These are phyloP conservation scores for Arabidopsis arenosa DNA, from an alignment of 345 rosid genomes.

Conservation along the genomic window DNA sequence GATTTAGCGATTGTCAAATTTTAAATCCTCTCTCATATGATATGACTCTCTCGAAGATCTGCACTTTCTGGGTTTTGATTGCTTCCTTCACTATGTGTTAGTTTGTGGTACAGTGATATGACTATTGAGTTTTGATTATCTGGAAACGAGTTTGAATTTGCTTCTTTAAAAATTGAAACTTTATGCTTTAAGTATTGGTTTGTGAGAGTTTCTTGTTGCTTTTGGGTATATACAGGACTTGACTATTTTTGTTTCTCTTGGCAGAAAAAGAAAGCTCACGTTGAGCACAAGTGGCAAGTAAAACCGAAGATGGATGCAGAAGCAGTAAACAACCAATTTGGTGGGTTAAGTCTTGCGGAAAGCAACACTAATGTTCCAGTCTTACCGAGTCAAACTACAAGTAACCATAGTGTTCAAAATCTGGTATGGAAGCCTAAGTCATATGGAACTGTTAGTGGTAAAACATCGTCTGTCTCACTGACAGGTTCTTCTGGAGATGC, in stretches of 20 bases:
- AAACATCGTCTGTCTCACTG: conserved; percentile 24
- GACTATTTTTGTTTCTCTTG: conserved; percentile 17
- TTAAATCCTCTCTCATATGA: background rate
- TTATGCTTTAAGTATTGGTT: background rate
- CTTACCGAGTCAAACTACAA: conserved; percentile 35
- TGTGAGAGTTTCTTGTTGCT: conserved; percentile 8
- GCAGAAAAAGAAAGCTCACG: conserved; percentile 48
- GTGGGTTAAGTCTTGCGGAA: conserved; percentile 58
- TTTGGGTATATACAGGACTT: conserved; percentile 11
- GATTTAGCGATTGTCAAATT: background rate
- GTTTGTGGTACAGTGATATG: background rate
- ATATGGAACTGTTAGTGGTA: conserved; percentile 60
- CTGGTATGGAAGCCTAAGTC: conserved; percentile 62
- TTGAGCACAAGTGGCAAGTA: conserved; percentile 48
- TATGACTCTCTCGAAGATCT: background rate
- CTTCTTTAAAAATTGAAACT: background rate
- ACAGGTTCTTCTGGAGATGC: conserved; percentile 36
- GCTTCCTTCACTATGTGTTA: background rate
- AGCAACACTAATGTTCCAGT: conserved; percentile 35
- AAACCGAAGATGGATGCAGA: conserved; percentile 45
- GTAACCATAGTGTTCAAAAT: conserved; percentile 42
- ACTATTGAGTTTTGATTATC: background rate
- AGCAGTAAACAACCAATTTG: conserved; percentile 49
- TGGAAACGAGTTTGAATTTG: background rate
- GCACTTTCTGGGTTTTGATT: conserved; percentile 18